Percentiles rank a stretch among this genome's conserved stretches.
Evolutionary conservation across 306 rosid genomes (phyloP).

Genomic region (Vigna nakashimae): DNA sequence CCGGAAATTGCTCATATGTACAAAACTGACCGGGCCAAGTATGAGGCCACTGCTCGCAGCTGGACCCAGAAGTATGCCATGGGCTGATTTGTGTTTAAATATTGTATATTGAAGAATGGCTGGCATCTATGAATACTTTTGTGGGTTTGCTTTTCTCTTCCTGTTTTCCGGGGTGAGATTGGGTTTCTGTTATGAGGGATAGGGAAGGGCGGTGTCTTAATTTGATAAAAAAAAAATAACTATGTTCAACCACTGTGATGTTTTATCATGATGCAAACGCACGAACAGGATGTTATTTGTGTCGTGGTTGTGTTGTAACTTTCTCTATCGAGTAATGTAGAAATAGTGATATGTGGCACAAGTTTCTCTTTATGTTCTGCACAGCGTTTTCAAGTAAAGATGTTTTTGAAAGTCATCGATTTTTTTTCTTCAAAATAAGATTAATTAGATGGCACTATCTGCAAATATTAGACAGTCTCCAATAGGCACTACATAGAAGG

Average conservation of each 20-base stretch:
- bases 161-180: conserved; percentile 42
- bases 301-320: conserved; percentile 43
- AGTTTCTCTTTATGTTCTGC: not conserved
- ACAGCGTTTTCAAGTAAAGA: not conserved
- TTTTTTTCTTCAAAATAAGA: not conserved
- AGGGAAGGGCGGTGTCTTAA: conserved; percentile 43
- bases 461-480: too few relatives aligned
- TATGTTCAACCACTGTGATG: conserved; percentile 47
- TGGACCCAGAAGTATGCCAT: conserved; percentile 88
- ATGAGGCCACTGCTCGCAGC: conserved; percentile 78
- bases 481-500: too few relatives aligned
- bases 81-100: conserved; percentile 53
- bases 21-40: conserved; percentile 74
- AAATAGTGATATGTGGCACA: conserved; percentile 39
- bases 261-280: conserved; percentile 44
- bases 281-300: conserved; percentile 43
- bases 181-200: conserved; percentile 41
- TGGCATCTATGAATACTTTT: conserved; percentile 40
- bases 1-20: conserved; percentile 85
- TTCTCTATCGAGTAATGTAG: conserved; percentile 45
- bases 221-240: conserved; percentile 36
- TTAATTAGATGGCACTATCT: too few relatives aligned
- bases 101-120: conserved; percentile 39
- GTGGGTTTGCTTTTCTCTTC: conserved; percentile 42
- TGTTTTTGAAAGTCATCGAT: not conserved